phyloP scores from a whole-genome alignment of 164 flowering plant species.

The Magnolia officinalis region DNA sequence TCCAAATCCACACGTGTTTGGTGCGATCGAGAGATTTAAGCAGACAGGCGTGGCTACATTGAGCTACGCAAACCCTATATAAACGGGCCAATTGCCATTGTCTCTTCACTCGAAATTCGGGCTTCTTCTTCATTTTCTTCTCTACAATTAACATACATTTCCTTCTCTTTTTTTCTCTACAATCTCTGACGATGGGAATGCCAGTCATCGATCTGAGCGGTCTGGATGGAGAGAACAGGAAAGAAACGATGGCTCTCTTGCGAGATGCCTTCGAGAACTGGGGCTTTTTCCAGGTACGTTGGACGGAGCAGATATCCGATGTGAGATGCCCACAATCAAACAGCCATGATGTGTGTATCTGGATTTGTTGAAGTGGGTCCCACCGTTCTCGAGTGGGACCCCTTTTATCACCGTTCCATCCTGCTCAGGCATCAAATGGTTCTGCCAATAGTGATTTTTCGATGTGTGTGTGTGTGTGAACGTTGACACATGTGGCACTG shows the following conservation, averaged over 20 bases:
- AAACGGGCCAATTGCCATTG: neutral
- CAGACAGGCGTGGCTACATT: neutral
- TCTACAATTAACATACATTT: neutral
- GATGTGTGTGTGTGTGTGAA: no score
- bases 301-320: no score
- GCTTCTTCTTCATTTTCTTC: neutral
- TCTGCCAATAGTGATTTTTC: no score
- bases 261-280: neutral
- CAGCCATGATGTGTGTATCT: no score
- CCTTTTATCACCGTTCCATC: no score
- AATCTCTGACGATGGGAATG: neutral
- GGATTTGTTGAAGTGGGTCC: no score
- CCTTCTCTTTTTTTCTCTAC: neutral
- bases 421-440: no score
- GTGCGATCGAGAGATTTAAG: neutral
- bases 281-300: neutral
- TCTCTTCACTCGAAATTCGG: neutral
- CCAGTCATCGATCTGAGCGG: neutral
- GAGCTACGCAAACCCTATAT: neutral
- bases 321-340: no score
- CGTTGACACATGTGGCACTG: no score
- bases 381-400: no score
- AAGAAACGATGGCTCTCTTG: slow-evolving; percentile 2
- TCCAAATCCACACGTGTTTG: neutral
- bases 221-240: slow-evolving; percentile 3